A percentile compares a stretch with the other conserved stretches of the same genome.
Conservation (phyloP, 1,284 basidiomycete species). For the Bjerkandera adusta region DNA sequence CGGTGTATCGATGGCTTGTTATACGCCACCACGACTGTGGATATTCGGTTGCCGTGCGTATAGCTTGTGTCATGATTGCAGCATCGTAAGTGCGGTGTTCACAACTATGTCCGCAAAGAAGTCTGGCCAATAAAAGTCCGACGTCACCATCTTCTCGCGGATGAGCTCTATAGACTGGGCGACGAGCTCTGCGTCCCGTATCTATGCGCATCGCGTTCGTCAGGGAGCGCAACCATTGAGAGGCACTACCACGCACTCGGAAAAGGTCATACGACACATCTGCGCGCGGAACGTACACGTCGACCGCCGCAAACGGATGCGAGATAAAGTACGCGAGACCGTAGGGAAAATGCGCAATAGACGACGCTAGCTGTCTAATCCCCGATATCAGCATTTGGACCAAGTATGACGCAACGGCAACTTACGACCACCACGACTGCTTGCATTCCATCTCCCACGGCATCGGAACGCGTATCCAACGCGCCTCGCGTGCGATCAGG, state of each 20-base stretch:
- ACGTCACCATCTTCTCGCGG: slow-evolving; percentile 21
- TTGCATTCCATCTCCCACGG: slow-evolving; percentile 20
- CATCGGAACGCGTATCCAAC: slow-evolving; percentile 36
- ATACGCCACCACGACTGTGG: too few relatives aligned
- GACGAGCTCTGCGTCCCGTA: slow-evolving; percentile 41
- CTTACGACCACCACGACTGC: slow-evolving; percentile 22
- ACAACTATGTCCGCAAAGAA: slow-evolving; percentile 22
- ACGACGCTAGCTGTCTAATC: slow-evolving; percentile 25
- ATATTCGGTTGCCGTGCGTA: too few relatives aligned
- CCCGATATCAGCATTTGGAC: background rate
- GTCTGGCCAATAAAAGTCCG: slow-evolving; percentile 24
- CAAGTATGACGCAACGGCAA: slow-evolving; percentile 10
- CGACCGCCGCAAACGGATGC: slow-evolving; percentile 32
- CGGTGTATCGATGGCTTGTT: too few relatives aligned
- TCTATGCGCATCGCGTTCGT: slow-evolving; percentile 13
- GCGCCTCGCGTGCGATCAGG: slow-evolving; percentile 35
- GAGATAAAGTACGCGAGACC: slow-evolving; percentile 27
- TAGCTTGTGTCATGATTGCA: too few relatives aligned
- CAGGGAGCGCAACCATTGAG: background rate
- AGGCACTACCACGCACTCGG: slow-evolving; percentile 24
- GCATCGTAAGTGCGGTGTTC: slow-evolving; percentile 10
- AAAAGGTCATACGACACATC: slow-evolving; percentile 44
- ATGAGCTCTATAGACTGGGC: slow-evolving; percentile 28
- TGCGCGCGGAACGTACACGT: slow-evolving; percentile 35
- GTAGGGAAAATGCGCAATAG: slow-evolving; percentile 29